These are phyloP conservation scores for Daldinia vernicosa DNA, from an alignment of 495 filamentous ascomycete genomes.

Conservation along the genomic window DNA sequence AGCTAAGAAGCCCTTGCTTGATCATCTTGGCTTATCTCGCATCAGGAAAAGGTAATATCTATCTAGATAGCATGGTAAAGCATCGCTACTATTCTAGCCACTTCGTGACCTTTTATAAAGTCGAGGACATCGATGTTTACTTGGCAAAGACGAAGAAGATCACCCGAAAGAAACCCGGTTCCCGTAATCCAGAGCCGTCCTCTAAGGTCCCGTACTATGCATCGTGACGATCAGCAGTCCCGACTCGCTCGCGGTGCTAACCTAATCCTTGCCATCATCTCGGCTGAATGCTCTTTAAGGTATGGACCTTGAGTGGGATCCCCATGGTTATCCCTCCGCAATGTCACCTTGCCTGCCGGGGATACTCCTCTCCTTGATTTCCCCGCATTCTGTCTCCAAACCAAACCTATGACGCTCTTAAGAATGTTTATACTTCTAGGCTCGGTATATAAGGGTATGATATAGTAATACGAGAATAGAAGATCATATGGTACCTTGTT, in stretches of 20 bases:
- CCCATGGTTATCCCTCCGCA: not conserved
- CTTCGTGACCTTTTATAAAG: not conserved
- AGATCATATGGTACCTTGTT: not conserved
- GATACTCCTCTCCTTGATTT: constrained; percentile 6
- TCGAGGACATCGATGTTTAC: not conserved
- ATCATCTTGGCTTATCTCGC: constrained; percentile 18
- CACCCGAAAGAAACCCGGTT: constrained; percentile 18
- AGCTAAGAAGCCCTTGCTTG: not conserved
- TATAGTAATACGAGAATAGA: not conserved
- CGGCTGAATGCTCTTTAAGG: constrained; percentile 24
- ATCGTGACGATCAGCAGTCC: constrained; percentile 11
- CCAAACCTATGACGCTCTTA: not conserved
- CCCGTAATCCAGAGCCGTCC: not conserved
- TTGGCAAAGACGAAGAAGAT: constrained; percentile 15
- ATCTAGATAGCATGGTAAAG: too few relatives aligned
- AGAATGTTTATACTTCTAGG: not conserved
- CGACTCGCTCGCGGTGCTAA: constrained; percentile 14
- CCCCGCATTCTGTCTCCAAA: constrained; percentile 20
- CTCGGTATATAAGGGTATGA: not conserved
- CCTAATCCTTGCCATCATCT: constrained; percentile 24
- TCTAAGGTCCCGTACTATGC: constrained; percentile 3
- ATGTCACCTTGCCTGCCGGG: constrained; percentile 25
- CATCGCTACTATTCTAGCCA: too few relatives aligned
- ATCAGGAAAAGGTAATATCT: too few relatives aligned
- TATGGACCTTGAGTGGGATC: constrained; percentile 11